Evolutionary conservation across 2,329 filamentous ascomycete species (phyloP), one percentile per base, ranked within the genome.

Genomic region (Endocalyx cinctus): DNA sequence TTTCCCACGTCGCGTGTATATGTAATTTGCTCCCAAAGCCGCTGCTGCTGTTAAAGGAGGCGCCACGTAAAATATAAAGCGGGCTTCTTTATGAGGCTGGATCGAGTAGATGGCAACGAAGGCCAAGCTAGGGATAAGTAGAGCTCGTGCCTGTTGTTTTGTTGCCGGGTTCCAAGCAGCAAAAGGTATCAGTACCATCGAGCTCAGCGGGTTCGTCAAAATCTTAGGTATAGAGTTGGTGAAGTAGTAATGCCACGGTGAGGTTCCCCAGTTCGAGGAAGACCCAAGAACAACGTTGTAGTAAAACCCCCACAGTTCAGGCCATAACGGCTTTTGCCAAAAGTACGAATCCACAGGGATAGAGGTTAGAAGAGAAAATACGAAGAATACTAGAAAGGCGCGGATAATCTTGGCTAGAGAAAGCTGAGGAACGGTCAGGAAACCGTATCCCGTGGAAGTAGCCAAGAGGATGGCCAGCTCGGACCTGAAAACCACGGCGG

Each of bases 81-180:
- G 84, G 57, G 88, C 84, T 64, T 98, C 92, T 58, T 98, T 98
- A 66, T 98, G 92, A 1, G 90, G 89, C 41, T 95, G 84, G 31
- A 87, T 50, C 43, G 87, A 95, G 67, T 95, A 97, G 27, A 94
- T 59, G 5, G 72, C 72, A 14, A 94, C 70, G 58, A 89, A 98
- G 18, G 74, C 59, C 2, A 94, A 45, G 8, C 76, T 72, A 0
- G 92, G 88, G 3, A 82, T 48, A 4, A 85, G 67, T 1, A 86
- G 50, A 6, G 66, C 62, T 12, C 60, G 53, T 0, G 69, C 66
- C 5, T 62, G 57, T 4, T 55, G 57, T 7, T 60, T 55, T 1
- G 67, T 71, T 3, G 65, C 66, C 0, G 69, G 65, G 6, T 69
- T 64, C 10, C 56, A 54, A 7, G 79, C 63, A 3, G 79, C 68